Base-by-base conservation (phyloP, 2,329 filamentous ascomycete species). In the Penicillium sp. region DNA sequence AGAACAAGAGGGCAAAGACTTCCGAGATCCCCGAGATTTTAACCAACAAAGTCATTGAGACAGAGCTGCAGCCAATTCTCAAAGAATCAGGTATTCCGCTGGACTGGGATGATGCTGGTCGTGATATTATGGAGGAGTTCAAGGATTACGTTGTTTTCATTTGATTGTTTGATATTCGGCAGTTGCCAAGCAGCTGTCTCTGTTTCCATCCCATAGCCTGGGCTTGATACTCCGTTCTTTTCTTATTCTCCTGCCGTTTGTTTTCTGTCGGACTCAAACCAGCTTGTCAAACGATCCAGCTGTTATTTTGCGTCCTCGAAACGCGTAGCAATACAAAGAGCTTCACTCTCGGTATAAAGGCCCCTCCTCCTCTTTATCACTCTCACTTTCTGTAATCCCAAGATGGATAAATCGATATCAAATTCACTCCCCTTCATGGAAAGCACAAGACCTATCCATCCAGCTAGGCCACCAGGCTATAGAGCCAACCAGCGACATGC, bases 91-190 rank as follows among this genome's bases (percentile, higher is more conserved):
- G 19, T 1, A 13, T 26, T 17, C 29, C 26, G 23, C 17, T 41
- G 17, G 64, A 64, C 48, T 79, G 77, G 76, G 73, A 76, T 26
- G 76, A 73, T 30, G 71, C 81, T 26, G 78, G 77, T 51, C 71
- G 72, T 47, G 67, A 69, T 49, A 53, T 81, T 38, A 65, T 79
- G 57, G 72, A 78, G 57, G 76, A 80, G 63, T 80, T 78, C 61
- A 75, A 75, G 46, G 73, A 78, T 54, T 69, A 77, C 62, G 74
- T 79, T 57, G 75, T 79, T 54, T 75, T 81, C 58, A 68, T 77
- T 47, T 77, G 62, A 58, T 55, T 15, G 29, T 38, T 30, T 48
- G 30, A n/a, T n/a, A 45, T 44, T 46, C 41, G 30, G 7, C 26
- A 51, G 30, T 46, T 50, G 26, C 13, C 6, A n/a, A 3, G 7